Base-by-base conservation (phyloP, 768 basidiomycete genomes). In the Mycena sanguinolenta region DNA sequence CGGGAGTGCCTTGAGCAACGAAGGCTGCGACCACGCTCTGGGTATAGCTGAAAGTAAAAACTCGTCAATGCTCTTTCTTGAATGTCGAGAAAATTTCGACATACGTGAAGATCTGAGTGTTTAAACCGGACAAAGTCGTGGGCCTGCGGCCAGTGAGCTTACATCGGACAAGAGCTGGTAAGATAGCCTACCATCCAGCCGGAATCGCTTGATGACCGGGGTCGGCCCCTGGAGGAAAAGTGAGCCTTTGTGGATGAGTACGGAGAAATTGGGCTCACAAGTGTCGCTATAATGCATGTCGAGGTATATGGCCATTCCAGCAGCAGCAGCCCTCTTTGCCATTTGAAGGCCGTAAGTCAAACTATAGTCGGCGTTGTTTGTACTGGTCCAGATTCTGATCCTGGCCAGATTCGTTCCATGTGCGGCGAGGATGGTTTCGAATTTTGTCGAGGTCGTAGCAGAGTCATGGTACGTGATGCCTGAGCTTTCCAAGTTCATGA, bases 271-370 rank as follows among this genome's bases (percentile, higher is more conserved):
- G 16, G 17, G 80, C 84, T 32, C 69, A 89, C 88, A 88, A n/a
- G 86, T 90, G 73, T 91, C 90, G 74, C 89, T 90, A 75, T 86
- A 90, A 72, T 91, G 90, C 54, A 91, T 76, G 72, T 91, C 89
- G 13, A 91, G 80, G 49, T 86, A 75, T 17, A 91, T 74, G 14
- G 81, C 80, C 87, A 91, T 84, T 14, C 89, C 89, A 14, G 87
- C 88, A 14, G 87, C 88, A 50, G 81, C 83, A 53, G 87, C 85
- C 13, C 90, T 81, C 77, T 89, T 89, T 7, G 85, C 89, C 46
- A 90, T 78, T 0, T 82, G 82, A 27, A 91, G 80, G 0, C 84
- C 89, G 71, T 89, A 89, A 42, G 75, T 78, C 63, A 89, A 76
- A 71, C 85, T 87, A 75, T 90, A 90, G 27, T 85, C 76, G 1